phyloP scores from a whole-genome alignment of 331 rosid species.

The Pyrus hybrid region DNA sequence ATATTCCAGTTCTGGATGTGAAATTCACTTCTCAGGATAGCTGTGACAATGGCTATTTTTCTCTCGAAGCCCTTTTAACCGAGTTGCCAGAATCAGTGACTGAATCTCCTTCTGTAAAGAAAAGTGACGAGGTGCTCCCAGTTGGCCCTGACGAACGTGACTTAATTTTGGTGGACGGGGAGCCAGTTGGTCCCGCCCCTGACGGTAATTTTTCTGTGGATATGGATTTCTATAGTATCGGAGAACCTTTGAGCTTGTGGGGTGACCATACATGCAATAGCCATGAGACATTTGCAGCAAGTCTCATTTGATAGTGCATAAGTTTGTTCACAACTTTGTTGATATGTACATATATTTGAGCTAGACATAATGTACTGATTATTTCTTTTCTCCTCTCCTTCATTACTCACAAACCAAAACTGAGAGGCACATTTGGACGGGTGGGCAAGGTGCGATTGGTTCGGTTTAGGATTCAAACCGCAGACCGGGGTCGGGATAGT shows the following conservation, averaged over 20 bases:
- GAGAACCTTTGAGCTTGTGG: slow-evolving; percentile 21
- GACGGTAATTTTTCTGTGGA: slow-evolving; percentile 25
- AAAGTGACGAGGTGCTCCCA: slow-evolving; percentile 16
- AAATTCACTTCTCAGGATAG: slow-evolving; percentile 38
- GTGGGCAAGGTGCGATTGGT: too few relatives aligned
- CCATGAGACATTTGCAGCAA: slow-evolving; percentile 28
- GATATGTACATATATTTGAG: slow-evolving; percentile 17
- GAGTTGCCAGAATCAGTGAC: slow-evolving; percentile 24
- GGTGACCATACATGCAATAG: slow-evolving; percentile 24
- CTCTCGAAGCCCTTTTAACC: slow-evolving; percentile 50
- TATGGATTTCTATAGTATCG: slow-evolving; percentile 28
- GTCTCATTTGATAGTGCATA: slow-evolving; percentile 41
- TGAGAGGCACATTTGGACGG: background rate
- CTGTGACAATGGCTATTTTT: background rate
- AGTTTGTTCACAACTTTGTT: background rate
- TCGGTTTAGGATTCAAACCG: too few relatives aligned
- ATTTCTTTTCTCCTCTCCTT: background rate
- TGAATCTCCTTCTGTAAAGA: slow-evolving; percentile 16
- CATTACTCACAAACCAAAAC: background rate
- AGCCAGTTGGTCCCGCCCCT: slow-evolving; percentile 13
- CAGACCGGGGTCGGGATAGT: too few relatives aligned
- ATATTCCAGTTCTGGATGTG: slow-evolving; percentile 65
- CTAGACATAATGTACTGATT: background rate
- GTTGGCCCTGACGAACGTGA: slow-evolving; percentile 7
- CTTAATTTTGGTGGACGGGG: slow-evolving; percentile 44